Evolutionary conservation across 169 alveolate species (phyloP), one percentile per base, ranked within the genome.

Genomic region (Plasmodium gallinaceum): DNA sequence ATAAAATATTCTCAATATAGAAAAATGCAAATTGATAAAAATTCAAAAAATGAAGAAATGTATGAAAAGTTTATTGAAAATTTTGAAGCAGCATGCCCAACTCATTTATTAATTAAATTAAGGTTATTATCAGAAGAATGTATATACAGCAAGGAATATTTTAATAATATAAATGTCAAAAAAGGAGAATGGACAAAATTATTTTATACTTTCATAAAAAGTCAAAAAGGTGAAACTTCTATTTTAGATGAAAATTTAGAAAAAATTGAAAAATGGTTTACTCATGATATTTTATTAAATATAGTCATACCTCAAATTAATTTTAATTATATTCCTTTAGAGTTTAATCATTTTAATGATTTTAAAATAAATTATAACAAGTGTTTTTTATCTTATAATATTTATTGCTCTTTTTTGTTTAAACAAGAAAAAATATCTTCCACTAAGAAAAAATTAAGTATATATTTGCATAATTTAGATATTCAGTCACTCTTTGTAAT

Each of bases 201-300:
- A 26, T 32, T 83, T 12, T 83, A 66, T 12, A 83, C 48, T 68
- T 83, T 83, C 52, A 83, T 83, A 39, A 66, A 83, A 57, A 83
- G 68, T 20, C 57, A 20, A 37, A 68, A 83, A 83, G 91, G 75
- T 20, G 20, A 43, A 18, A 26, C 37, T 18, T 65, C 75, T 58
- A 24, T 78, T 10, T 7, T 64, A 10, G 75, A 78, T 78, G 89
- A 78, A 26, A 78, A 78, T 51, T 46, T 78, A 52, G 89, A 78
- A 10, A 78, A 78, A 60, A 37, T 65, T 18, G 74, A 69, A n/a
- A 83, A 22, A 66, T 83, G 91, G 91, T 83, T 83, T 83, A 62
- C 91, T 3, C 83, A 83, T 62, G 91, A 83, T 24, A 83, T 83
- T 80, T 18, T 83, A 83, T 83, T 83, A 45, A 83, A 83, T 83